Evolutionary conservation across 805 yeast species (phyloP), one percentile per base, ranked within the genome.

Genomic region (Yamadazyma nakazawae): DNA sequence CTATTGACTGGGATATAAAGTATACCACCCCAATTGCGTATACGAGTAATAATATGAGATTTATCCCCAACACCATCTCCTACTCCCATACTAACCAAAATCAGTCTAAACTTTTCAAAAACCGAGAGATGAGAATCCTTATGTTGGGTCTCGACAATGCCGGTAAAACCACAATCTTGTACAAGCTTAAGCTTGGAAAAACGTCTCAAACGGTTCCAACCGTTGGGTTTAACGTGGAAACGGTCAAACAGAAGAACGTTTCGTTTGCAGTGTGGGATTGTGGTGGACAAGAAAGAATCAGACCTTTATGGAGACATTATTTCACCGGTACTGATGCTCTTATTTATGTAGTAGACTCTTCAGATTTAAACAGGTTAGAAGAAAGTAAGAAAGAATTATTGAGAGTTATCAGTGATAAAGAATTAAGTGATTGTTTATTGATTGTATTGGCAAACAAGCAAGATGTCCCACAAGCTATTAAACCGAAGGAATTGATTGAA

Each of bases 301-400:
- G 97, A 61, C 96, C 95, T 0, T 74, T 91, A 48, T 91, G 98
- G 97, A 82, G 97, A 66, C 97, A 91, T 63, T 91, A 91, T 68
- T 89, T 86, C 67, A 87, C 96, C 11, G 96, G 96, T 34, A 88
- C 97, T 4, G 86, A 89, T 61, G 96, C 96, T 9, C 76, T 91
- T 48, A 88, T 91, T 46, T 91, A 88, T 64, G 97, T 91, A 46
- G 85, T 91, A 50, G 98, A 91, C 67, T 79, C 89, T 5, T 80
- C 86, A 7, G 96, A 90, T 66, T 62, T 68, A 38, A 78, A 74
- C 28, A 76, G 97, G 59, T 69, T 91, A 55, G 82, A 80, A 43
- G 94, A 86, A 64, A 85, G 94, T 19, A 85, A 84, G 54, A 79
- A 74, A 52, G 96, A 89, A 63, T 72, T 91, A 56, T 79, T 76